phyloP scores from a whole-genome alignment of 2,329 filamentous ascomycete genomes.

The Dothideomycetes sp. region DNA sequence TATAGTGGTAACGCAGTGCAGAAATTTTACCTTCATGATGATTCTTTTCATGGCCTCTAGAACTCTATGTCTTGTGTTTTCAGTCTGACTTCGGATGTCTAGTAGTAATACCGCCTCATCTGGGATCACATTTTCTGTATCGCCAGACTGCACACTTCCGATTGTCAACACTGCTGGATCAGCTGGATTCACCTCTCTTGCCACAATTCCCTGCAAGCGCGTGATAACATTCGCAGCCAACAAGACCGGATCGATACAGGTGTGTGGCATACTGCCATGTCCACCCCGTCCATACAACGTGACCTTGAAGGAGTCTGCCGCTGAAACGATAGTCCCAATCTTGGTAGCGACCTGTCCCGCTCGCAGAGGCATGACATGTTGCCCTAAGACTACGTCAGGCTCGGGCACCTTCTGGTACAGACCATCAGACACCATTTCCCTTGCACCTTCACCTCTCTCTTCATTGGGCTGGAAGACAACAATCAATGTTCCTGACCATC shows the following conservation, averaged over 20 bases:
- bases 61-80: constrained; percentile 39
- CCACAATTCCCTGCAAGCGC: constrained; percentile 48
- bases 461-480: constrained; percentile 60
- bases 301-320: constrained; percentile 35
- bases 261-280: constrained; percentile 49
- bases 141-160: constrained; percentile 47
- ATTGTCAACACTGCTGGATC: constrained; percentile 51
- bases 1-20: no score
- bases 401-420: constrained; percentile 46
- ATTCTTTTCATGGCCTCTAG: constrained; percentile 43
- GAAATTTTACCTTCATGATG: no score
- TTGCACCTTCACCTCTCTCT: constrained; percentile 54
- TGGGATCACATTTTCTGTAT: constrained; percentile 52
- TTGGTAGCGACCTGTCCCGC: constrained; percentile 33
- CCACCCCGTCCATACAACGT: constrained; percentile 50
- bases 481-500: constrained; percentile 55
- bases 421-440: constrained; percentile 52
- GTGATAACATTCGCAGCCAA: constrained; percentile 48
- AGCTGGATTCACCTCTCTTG: constrained; percentile 43
- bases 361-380: constrained; percentile 44
- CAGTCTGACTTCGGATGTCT: constrained; percentile 43
- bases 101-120: constrained; percentile 46
- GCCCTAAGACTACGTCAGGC: constrained; percentile 48
- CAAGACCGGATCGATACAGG: constrained; percentile 49
- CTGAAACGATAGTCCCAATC: constrained; percentile 32